Base-by-base conservation (phyloP, 257 asterid genomes). In the Solanum stenotomum region DNA sequence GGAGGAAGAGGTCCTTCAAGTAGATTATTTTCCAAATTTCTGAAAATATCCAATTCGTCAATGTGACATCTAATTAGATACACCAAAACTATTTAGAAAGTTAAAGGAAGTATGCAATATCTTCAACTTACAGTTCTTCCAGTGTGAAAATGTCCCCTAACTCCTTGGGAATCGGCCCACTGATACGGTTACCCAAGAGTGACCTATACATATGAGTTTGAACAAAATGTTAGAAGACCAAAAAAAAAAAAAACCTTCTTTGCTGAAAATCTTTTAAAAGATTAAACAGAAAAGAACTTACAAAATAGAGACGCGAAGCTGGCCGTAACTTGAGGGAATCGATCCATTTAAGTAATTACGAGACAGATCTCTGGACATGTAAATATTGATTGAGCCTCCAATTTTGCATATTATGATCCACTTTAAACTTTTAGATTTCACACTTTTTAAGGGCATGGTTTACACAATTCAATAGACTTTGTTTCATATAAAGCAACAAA, bases 321-420 rank as follows among this genome's bases (percentile, higher is more conserved):
- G 91, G 75, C 93, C 91, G 82, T 91, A 94, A 71, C 18, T 87
- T 35, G 90, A 15, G 42, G 99, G 98, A 90, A 97, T 91, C 23
- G 98, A 68, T 87, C 99, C 98, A 87, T 91, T 94, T 85, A 97
- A 90, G 91, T 90, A 92, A 90, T 97, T 97, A 70, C 94, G 96
- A 79, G 93, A 1, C 68, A 97, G 91, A 89, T 97, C 98, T 82
- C 99, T 97, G 95, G 52, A 63, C n/a, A 71, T 35, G 72, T 29
- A 92, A 84, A 89, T 56, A 68, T 1, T 59, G 6, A 61, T 46
- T 71, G 9, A 82, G 34, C 27, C 71, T 67, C 71, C 37, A 44
- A 67, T 34, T 42, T 22, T n/a, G 27, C 46, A 40, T 44, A 25
- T 37, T 72, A 8, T 20, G 16, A 27, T 38, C 29, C 15, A 31